phyloP scores from a whole-genome alignment of 2,329 filamentous ascomycete species.

The Talaromyces pinophilus region DNA sequence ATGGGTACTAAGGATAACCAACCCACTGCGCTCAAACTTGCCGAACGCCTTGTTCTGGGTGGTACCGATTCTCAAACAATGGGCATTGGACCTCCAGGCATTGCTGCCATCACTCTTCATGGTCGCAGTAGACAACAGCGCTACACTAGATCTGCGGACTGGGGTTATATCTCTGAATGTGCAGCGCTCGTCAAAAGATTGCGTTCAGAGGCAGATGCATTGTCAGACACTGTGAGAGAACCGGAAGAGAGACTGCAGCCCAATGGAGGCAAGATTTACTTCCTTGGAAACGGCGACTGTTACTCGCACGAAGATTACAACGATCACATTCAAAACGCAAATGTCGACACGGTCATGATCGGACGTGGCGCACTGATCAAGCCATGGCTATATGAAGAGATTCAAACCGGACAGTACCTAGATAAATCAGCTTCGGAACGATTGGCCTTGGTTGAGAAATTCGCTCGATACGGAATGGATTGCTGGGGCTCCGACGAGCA shows the following conservation, averaged over 20 bases:
- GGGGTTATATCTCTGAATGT: constrained; percentile 90
- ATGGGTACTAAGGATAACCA: constrained; percentile 81
- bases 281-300: constrained; percentile 94
- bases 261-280: constrained; percentile 74
- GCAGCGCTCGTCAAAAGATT: constrained; percentile 79
- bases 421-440: constrained; percentile 92
- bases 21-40: constrained; percentile 77
- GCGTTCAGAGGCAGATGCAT: constrained; percentile 65
- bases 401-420: constrained; percentile 84
- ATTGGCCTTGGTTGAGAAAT: constrained; percentile 82
- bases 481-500: constrained; percentile 96
- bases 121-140: constrained; percentile 91
- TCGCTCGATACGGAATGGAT: constrained; percentile 85
- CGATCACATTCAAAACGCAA: constrained; percentile 70
- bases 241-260: constrained; percentile 73
- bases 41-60: constrained; percentile 81
- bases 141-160: constrained; percentile 90
- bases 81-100: constrained; percentile 73
- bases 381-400: constrained; percentile 98
- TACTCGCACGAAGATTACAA: constrained; percentile 91
- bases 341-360: constrained; percentile 94
- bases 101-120: constrained; percentile 93
- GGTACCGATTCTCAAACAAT: constrained; percentile 67
- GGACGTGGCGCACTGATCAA: constrained; percentile 95
- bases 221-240: constrained; percentile 75